A percentile compares a stretch with the other conserved stretches of the same genome.
phyloP scores from a whole-genome alignment of 225 moss, liverwort and hornwort genomes.

The Marchantia polymorpha region DNA sequence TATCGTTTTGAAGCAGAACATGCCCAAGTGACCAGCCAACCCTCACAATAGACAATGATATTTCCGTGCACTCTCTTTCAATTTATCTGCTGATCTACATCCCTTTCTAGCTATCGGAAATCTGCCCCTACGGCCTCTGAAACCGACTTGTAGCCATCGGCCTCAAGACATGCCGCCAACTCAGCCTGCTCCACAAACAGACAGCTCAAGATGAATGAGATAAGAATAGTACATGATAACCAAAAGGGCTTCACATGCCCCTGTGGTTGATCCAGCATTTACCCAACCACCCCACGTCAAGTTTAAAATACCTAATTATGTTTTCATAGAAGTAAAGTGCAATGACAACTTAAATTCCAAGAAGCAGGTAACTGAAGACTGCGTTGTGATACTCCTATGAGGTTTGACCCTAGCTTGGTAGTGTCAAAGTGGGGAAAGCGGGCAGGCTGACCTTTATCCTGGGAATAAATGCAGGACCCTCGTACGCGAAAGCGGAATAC shows the following conservation, averaged over 20 bases:
- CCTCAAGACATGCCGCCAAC: constrained; percentile 85
- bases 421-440: too few relatives aligned
- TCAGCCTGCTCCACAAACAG: constrained; percentile 52
- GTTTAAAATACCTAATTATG: too few relatives aligned
- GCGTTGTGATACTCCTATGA: too few relatives aligned
- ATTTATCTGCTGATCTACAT: neutral
- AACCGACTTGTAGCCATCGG: constrained; percentile 88
- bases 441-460: constrained; percentile 64
- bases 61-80: neutral
- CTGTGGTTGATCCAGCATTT: too few relatives aligned
- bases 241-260: too few relatives aligned
- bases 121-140: constrained; percentile 92
- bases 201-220: neutral
- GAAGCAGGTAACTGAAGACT: too few relatives aligned
- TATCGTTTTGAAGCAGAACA: neutral
- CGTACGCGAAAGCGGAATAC: constrained; percentile 89
- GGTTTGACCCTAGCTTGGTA: too few relatives aligned
- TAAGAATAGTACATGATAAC: too few relatives aligned
- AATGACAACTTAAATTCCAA: too few relatives aligned
- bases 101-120: constrained; percentile 33
- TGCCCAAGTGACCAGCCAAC: neutral
- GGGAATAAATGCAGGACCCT: constrained; percentile 82
- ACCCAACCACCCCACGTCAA: too few relatives aligned
- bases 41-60: neutral
- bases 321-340: too few relatives aligned